These are phyloP conservation scores for Xylaria sp. DNA, from an alignment of 2,329 filamentous ascomycete species.

Conservation along the genomic window DNA sequence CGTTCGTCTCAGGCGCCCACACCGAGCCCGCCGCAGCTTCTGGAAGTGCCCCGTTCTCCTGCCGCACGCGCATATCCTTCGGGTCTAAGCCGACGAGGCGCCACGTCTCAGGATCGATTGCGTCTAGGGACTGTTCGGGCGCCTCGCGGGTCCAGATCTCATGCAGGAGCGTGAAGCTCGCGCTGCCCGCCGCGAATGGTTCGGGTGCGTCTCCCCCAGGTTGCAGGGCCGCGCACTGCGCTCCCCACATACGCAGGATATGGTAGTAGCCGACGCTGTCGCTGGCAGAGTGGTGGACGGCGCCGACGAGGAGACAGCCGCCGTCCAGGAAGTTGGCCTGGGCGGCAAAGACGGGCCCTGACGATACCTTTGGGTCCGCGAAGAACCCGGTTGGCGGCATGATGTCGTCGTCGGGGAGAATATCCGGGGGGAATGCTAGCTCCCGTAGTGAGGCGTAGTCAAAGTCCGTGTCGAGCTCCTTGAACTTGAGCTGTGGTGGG, in stretches of 20 bases:
- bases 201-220: too few relatives aligned
- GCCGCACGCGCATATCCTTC: too few relatives aligned
- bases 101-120: too few relatives aligned
- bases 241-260: background rate
- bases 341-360: constrained; percentile 12
- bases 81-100: too few relatives aligned
- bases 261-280: background rate
- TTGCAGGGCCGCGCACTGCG: constrained; percentile 1
- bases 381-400: constrained; percentile 1
- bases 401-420: constrained; percentile 7
- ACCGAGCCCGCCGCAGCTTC: too few relatives aligned
- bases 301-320: background rate
- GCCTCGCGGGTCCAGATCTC: background rate
- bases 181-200: background rate
- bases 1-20: too few relatives aligned
- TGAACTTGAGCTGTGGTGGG: constrained; percentile 20
- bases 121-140: too few relatives aligned
- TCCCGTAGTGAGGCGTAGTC: background rate
- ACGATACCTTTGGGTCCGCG: background rate
- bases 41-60: too few relatives aligned
- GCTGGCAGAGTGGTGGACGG: background rate
- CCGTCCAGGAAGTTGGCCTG: constrained; percentile 25
- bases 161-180: too few relatives aligned
- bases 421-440: background rate
- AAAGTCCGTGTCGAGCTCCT: background rate